A percentile compares a stretch with the other conserved stretches of the same genome.
Conservation (phyloP, 345 rosid species). For the Microthlaspi erraticum region DNA sequence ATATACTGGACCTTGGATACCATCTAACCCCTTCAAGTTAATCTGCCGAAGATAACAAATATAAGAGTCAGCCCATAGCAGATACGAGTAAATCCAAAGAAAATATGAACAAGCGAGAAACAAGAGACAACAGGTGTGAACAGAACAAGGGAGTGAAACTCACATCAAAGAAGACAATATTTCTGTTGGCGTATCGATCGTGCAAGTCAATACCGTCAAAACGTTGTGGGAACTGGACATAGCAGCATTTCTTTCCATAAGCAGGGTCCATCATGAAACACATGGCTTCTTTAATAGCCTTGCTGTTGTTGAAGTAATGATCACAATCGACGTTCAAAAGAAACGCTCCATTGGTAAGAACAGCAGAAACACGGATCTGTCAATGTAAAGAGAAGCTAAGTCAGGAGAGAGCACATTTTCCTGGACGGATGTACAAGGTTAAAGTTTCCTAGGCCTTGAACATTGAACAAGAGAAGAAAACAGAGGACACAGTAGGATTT, state of each 20-base stretch:
- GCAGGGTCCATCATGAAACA: constrained; percentile 99
- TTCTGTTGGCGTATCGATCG: constrained; percentile 99
- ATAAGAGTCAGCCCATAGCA: constrained; percentile 22
- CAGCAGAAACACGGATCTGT: constrained; percentile 99
- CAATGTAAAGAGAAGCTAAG: constrained; percentile 37
- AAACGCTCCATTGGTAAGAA: constrained; percentile 97
- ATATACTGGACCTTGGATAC: constrained; percentile 98
- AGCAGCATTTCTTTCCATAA: constrained; percentile 90
- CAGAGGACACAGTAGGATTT: neutral
- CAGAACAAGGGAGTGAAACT: constrained; percentile 37
- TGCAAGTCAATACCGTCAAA: constrained; percentile 99
- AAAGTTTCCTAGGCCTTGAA: constrained; percentile 3
- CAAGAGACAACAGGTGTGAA: constrained; percentile 25
- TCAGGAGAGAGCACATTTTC: constrained; percentile 31
- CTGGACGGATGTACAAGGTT: neutral
- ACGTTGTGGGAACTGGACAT: constrained; percentile 98
- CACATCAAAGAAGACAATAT: constrained; percentile 98
- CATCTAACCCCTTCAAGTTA: constrained; percentile 97
- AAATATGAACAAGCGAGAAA: constrained; percentile 13
- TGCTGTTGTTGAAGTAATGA: constrained; percentile 99
- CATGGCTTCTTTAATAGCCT: constrained; percentile 99
- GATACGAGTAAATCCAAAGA: constrained; percentile 17
- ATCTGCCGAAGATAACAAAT: constrained; percentile 57
- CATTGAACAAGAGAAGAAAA: constrained; percentile 21
- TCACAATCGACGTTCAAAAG: constrained; percentile 99